phyloP scores from a whole-genome alignment of 73 alveolate species.

The Paramecium biaurelia region DNA sequence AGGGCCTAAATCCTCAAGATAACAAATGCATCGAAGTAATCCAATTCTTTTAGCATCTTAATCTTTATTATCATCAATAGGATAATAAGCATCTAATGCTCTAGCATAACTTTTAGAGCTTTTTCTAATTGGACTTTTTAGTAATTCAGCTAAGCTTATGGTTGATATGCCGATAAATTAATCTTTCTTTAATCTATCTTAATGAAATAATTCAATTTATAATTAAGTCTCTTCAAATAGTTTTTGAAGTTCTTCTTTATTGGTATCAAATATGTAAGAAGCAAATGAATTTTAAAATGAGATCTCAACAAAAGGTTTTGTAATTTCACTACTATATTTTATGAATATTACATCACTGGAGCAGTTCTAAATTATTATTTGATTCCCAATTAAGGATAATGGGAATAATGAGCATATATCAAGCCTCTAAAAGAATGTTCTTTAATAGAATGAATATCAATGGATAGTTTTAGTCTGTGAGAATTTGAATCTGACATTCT shows the following conservation, averaged over 20 bases:
- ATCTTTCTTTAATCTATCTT: slow-evolving; percentile 31
- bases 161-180: neutral
- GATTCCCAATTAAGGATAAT: neutral
- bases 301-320: slow-evolving; percentile 40
- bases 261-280: slow-evolving; percentile 18
- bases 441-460: neutral
- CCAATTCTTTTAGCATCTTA: neutral
- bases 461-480: neutral
- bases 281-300: slow-evolving; percentile 35
- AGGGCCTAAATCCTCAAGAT: slow-evolving; percentile 48
- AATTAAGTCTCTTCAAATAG: neutral
- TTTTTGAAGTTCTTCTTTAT: neutral
- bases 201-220: neutral
- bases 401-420: slow-evolving; percentile 47
- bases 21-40: neutral
- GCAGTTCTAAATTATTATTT: slow-evolving; percentile 59
- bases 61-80: slow-evolving; percentile 1
- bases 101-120: slow-evolving; percentile 28
- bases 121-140: slow-evolving; percentile 32
- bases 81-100: slow-evolving; percentile 46
- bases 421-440: slow-evolving; percentile 61
- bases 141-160: neutral
- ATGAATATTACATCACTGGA: slow-evolving; percentile 19
- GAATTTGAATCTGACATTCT: neutral
- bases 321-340: neutral